Evolutionary conservation across 768 basidiomycete genomes (phyloP).

Genomic region (Tephrocybe rancida): DNA sequence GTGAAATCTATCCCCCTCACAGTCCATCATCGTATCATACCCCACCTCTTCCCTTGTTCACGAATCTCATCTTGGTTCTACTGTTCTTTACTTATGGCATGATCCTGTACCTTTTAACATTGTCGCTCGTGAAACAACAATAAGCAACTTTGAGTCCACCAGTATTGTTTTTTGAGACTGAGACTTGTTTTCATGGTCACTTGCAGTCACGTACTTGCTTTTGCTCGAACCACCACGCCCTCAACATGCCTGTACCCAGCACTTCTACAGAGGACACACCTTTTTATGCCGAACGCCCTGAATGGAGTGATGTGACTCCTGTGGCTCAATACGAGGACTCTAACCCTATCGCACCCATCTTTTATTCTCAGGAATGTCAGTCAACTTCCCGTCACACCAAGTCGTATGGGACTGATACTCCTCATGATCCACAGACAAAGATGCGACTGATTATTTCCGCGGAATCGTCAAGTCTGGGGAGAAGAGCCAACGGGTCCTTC

Average conservation of each 20-base stretch:
- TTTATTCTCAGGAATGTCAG: conserved; percentile 89
- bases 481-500: conserved; percentile 78
- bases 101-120: no score
- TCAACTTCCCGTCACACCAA: conserved; percentile 17
- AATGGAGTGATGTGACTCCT: conserved; percentile 83
- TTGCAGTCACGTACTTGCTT: no score
- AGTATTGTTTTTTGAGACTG: no score
- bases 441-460: conserved; percentile 92
- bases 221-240: no score
- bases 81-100: no score
- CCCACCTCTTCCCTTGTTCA: not conserved
- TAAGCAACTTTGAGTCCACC: no score
- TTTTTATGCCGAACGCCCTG: conserved; percentile 59
- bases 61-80: no score
- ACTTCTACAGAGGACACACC: conserved; percentile 11
- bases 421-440: conserved; percentile 63
- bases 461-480: conserved; percentile 79
- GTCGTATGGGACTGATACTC: not conserved
- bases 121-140: no score
- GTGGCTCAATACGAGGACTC: conserved; percentile 79
- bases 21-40: not conserved
- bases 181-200: no score
- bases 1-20: not conserved
- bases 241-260: not conserved
- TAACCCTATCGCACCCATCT: conserved; percentile 87